phyloP scores from a whole-genome alignment of 805 yeast genomes.

The Debaryomyces maramus region DNA sequence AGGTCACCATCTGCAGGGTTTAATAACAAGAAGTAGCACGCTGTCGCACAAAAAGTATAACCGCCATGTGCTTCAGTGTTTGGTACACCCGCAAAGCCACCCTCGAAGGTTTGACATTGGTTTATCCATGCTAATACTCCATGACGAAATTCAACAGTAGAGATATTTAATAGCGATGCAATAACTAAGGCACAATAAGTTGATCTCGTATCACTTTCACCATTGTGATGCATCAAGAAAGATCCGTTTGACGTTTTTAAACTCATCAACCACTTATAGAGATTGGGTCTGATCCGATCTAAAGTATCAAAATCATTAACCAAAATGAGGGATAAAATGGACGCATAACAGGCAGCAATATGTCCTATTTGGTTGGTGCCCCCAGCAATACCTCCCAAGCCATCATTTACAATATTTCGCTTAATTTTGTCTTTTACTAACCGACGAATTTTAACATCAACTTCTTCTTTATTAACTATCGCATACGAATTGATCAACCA shows the following conservation, averaged over 20 bases:
- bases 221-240: constrained; percentile 69
- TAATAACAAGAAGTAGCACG: constrained; percentile 55
- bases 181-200: constrained; percentile 81
- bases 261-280: constrained; percentile 64
- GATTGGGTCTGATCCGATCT: constrained; percentile 29
- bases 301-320: constrained; percentile 40
- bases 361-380: constrained; percentile 83
- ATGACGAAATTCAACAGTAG: constrained; percentile 57
- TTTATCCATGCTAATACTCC: constrained; percentile 61
- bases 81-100: constrained; percentile 89
- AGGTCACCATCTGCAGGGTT: constrained; percentile 26
- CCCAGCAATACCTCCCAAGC: constrained; percentile 72
- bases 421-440: constrained; percentile 26
- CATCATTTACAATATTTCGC: constrained; percentile 28
- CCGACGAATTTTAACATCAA: constrained; percentile 22
- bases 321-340: constrained; percentile 59
- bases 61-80: constrained; percentile 94
- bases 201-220: constrained; percentile 85
- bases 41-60: constrained; percentile 84
- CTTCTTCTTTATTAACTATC: constrained; percentile 14
- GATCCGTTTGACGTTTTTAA: constrained; percentile 74
- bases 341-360: constrained; percentile 82
- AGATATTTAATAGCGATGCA: constrained; percentile 62
- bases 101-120: constrained; percentile 86
- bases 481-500: constrained; percentile 65